A percentile compares a stretch with the other conserved stretches of the same genome.
These are phyloP conservation scores for Podospora pseudoanserina DNA, from an alignment of 495 filamentous ascomycete species.

Conservation along the genomic window DNA sequence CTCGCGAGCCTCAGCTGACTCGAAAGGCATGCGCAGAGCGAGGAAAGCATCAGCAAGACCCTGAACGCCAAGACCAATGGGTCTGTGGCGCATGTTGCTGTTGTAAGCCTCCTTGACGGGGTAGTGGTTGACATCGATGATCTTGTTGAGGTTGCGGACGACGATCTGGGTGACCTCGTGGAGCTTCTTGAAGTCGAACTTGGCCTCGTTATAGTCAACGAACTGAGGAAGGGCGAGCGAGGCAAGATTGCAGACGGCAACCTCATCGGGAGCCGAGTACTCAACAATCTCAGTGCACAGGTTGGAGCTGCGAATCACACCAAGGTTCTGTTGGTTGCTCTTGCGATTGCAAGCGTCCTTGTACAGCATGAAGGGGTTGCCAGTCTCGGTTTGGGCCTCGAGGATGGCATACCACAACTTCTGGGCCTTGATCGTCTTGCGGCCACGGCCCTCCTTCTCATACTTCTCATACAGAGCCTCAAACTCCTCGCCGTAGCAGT, in stretches of 20 bases:
- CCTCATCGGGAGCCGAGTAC: slow-evolving; percentile 95
- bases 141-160: slow-evolving; percentile 90
- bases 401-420: slow-evolving; percentile 99
- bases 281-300: slow-evolving; percentile 98
- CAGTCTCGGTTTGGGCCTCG: slow-evolving; percentile 96
- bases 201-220: slow-evolving; percentile 74
- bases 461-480: slow-evolving; percentile 93
- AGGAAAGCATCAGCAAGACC: slow-evolving; percentile 99
- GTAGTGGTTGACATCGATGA: slow-evolving; percentile 97
- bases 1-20: slow-evolving; percentile 86
- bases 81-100: slow-evolving; percentile 93
- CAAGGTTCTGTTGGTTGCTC: slow-evolving; percentile 99
- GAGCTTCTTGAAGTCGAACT: slow-evolving; percentile 91
- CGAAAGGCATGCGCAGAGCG: slow-evolving; percentile 92
- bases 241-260: slow-evolving; percentile 96
- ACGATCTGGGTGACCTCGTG: slow-evolving; percentile 90
- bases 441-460: slow-evolving; percentile 83
- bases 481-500: slow-evolving; percentile 96
- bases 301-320: slow-evolving; percentile 96
- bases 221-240: slow-evolving; percentile 87
- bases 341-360: slow-evolving; percentile 97
- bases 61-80: slow-evolving; percentile 93
- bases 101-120: slow-evolving; percentile 87
- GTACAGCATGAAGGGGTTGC: slow-evolving; percentile 99
- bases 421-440: slow-evolving; percentile 90